Evolutionary conservation across 169 alveolate species (phyloP), one percentile per base, ranked within the genome.

Genomic region (Cytauxzoon felis): DNA sequence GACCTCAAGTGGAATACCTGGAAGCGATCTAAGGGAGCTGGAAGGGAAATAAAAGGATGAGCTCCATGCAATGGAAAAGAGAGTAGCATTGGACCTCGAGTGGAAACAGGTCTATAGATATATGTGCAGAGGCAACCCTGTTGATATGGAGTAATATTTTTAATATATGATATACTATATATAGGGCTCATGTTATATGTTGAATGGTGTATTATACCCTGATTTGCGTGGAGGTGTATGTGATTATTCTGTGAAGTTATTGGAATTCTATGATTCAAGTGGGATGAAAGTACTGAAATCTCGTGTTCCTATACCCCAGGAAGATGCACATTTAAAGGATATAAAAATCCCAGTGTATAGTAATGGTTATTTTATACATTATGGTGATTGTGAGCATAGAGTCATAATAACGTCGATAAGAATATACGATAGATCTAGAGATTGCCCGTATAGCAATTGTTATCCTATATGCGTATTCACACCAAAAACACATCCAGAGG

Each of bases 351-450:
- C 91, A 3, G 36, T 89, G 32, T 88, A 84, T 51, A 43, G 49
- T 23, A 82, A 68, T n/a, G 89, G 93, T 4, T 78, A 78, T 45
- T 75, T 81, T 42, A 61, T 89, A 5, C 94, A 89, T 57, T 87
- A 89, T 49, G 94, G 94, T 8, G 93, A 88, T 63, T 89, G 94
- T 52, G 94, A 89, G 41, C 94, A 89, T 64, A 47, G 94, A 49
- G 38, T 89, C 27, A 70, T 88, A 61, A 72, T 89, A 32, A 84
- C 88, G 16, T 73, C 81, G 33, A 56, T 89, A 18, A 57, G 94
- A 24, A 49, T 62, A 24, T 82, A 67, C 73, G 78, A 78, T 38
- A 82, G 57, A 27, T 41, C 68, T 2, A 38, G 71, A 34, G 91
- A 84, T 62, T 84, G 89, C 40, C 90, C 91, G 2, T 75, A 43